Percentiles rank a stretch among this genome's conserved stretches.
Conservation (phyloP, 2,329 filamentous ascomycete genomes). For the Diaporthe sp. region DNA sequence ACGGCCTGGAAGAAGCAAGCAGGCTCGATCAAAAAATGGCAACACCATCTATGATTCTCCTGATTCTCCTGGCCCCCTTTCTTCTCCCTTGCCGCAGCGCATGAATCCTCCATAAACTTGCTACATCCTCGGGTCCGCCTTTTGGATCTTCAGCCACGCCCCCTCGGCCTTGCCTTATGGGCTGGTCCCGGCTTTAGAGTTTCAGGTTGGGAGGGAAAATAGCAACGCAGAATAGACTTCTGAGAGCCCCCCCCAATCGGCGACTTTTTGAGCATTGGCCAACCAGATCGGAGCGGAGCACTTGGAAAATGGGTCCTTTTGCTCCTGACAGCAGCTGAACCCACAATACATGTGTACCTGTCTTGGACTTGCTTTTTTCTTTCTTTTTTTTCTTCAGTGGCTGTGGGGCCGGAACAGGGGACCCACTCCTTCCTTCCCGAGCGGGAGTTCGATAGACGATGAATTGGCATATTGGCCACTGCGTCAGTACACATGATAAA, state of each 20-base stretch:
- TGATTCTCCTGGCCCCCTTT: neutral
- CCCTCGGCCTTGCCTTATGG: constrained; percentile 4
- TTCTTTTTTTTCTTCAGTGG: neutral
- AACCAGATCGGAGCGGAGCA: neutral
- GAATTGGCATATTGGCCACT: constrained; percentile 2
- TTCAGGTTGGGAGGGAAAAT: constrained; percentile 12
- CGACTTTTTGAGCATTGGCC: constrained; percentile 14
- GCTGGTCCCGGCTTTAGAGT: constrained; percentile 19
- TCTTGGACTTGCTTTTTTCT: neutral
- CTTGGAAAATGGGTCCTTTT: neutral
- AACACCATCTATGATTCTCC: neutral
- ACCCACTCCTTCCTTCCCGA: constrained; percentile 4
- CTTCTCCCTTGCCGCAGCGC: neutral
- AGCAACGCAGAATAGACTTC: neutral
- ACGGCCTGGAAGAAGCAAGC: neutral
- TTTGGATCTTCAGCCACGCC: constrained; percentile 2
- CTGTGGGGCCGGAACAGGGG: constrained; percentile 4
- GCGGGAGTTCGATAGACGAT: neutral
- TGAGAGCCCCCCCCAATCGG: neutral
- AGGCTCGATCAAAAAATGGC: neutral
- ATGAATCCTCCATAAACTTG: constrained; percentile 23
- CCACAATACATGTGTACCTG: neutral
- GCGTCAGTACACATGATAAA: neutral
- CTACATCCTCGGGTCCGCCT: constrained; percentile 7
- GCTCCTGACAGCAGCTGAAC: neutral